These are phyloP conservation scores for Leccinum longicurvipes DNA, from an alignment of 768 basidiomycete genomes.

Conservation along the genomic window DNA sequence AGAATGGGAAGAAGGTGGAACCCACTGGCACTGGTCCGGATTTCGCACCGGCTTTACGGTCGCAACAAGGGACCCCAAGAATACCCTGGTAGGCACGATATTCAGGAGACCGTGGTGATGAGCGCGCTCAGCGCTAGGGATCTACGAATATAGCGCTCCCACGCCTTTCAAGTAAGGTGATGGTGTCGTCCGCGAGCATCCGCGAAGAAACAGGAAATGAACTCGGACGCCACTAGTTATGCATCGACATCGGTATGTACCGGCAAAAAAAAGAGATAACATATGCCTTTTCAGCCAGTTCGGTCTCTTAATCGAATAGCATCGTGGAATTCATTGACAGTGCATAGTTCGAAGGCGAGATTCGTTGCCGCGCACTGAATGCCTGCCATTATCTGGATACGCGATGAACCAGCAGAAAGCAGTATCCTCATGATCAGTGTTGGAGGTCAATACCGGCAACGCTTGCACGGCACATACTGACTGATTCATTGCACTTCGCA, in stretches of 20 bases:
- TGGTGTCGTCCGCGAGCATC: too few species aligned
- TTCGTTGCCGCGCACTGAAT: slow-evolving; percentile 5
- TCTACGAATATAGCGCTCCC: too few species aligned
- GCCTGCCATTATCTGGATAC: too few species aligned
- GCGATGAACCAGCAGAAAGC: not conserved
- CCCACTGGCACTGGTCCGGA: slow-evolving; percentile 5
- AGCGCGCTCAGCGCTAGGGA: too few species aligned
- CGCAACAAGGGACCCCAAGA: slow-evolving; percentile 13
- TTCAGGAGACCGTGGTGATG: too few species aligned
- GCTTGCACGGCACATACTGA: not conserved
- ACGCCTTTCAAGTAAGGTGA: too few species aligned
- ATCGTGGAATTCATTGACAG: slow-evolving; percentile 9
- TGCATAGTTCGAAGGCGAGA: slow-evolving; percentile 8
- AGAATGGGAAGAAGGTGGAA: slow-evolving; percentile 18
- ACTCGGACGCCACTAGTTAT: slow-evolving; percentile 12
- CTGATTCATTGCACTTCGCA: not conserved
- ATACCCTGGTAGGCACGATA: slow-evolving; percentile 1
- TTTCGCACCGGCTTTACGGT: slow-evolving; percentile 8
- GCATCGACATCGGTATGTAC: not conserved
- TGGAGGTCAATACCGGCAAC: not conserved
- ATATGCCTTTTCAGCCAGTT: slow-evolving; percentile 16
- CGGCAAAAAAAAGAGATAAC: not conserved
- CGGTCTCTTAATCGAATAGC: slow-evolving; percentile 13
- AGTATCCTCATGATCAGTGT: not conserved
- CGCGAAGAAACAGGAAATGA: slow-evolving; percentile 34